phyloP scores from a whole-genome alignment of 2,329 filamentous ascomycete species.

The Arthrobotrys iridis region DNA sequence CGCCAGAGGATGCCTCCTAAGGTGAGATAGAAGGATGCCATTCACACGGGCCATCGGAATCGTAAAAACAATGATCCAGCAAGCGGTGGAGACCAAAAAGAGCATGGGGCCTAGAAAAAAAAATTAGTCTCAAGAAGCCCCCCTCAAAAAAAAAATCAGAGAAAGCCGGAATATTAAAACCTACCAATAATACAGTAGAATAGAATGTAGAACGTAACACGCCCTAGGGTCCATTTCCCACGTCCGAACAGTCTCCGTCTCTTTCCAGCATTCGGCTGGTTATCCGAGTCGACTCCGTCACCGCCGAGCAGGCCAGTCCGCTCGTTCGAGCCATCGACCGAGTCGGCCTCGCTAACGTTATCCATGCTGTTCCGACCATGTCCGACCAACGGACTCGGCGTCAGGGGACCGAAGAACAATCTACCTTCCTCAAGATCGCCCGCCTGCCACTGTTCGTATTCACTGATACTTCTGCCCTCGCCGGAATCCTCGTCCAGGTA shows the following conservation, averaged over 20 bases:
- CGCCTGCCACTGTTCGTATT: conserved; percentile 99
- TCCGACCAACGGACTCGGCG: conserved; percentile 80
- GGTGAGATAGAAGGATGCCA: conserved; percentile 85
- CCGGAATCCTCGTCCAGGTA: conserved; percentile 95
- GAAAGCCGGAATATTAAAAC: not conserved
- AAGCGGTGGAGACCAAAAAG: conserved; percentile 84
- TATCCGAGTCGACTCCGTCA: conserved; percentile 62
- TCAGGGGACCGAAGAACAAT: conserved; percentile 89
- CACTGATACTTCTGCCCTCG: conserved; percentile 94
- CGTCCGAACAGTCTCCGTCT: conserved; percentile 93
- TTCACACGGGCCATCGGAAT: conserved; percentile 99
- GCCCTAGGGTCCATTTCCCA: conserved; percentile 92
- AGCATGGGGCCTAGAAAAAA: conserved; percentile 73
- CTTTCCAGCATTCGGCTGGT: conserved; percentile 61
- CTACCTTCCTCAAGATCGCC: conserved; percentile 95
- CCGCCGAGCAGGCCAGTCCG: conserved; percentile 67
- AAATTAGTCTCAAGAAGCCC: conserved; percentile 17
- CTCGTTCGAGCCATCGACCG: conserved; percentile 73
- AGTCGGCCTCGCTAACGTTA: conserved; percentile 87
- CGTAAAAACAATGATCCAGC: conserved; percentile 96
- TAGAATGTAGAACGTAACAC: conserved; percentile 94
- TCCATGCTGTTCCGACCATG: conserved; percentile 88
- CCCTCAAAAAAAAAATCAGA: not conserved
- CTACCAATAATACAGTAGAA: conserved; percentile 84
- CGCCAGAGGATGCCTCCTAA: conserved; percentile 89